Conservation (phyloP, 1,139 yeast genomes). For the Yamadazyma siamensis region DNA sequence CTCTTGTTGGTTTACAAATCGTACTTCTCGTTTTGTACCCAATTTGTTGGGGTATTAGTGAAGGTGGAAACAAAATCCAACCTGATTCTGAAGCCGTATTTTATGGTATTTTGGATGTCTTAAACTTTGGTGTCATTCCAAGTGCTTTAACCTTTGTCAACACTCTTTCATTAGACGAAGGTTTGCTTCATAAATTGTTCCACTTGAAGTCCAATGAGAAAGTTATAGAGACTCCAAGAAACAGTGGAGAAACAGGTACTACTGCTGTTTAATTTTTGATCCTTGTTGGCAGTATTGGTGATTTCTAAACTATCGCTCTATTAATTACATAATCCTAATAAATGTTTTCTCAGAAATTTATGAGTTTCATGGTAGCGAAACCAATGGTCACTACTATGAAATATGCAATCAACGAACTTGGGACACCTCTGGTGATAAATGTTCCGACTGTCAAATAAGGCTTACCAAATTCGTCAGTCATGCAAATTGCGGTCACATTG, state of each 20-base stretch:
- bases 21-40: conserved; percentile 51
- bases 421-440: conserved; percentile 78
- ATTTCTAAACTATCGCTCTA: too few species aligned
- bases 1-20: conserved; percentile 28
- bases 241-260: conserved; percentile 34
- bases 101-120: conserved; percentile 58
- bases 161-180: conserved; percentile 27
- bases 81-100: conserved; percentile 68
- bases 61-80: conserved; percentile 65
- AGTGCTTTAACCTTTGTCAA: conserved; percentile 30
- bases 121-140: conserved; percentile 44
- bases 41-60: conserved; percentile 59
- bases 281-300: too few species aligned
- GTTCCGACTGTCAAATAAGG: conserved; percentile 64
- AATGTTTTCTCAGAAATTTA: conserved; percentile 27
- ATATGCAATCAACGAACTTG: conserved; percentile 70
- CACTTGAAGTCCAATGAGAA: conserved; percentile 13
- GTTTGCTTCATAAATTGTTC: conserved; percentile 23
- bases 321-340: conserved; percentile 1
- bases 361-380: conserved; percentile 58
- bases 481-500: conserved; percentile 74
- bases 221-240: conserved; percentile 24
- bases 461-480: conserved; percentile 68
- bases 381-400: conserved; percentile 64
- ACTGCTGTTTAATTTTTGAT: conserved; percentile 20